Evolutionary conservation across 768 basidiomycete genomes (phyloP).

Genomic region (Mycena metata): DNA sequence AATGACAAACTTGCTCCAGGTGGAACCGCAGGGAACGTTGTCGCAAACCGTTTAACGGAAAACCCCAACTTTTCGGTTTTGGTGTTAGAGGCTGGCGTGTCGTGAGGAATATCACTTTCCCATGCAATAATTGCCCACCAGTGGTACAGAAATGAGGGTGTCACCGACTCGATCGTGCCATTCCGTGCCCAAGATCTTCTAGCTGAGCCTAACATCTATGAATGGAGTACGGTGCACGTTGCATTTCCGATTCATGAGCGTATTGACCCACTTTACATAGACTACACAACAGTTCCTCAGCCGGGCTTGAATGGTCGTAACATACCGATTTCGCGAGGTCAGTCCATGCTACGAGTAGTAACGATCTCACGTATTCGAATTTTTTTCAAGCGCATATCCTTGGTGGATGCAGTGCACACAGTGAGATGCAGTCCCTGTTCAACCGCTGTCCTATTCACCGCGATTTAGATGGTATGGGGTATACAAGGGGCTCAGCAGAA

Average conservation of each 20-base stretch:
- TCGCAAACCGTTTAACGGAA: too few species aligned
- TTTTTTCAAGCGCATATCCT: constrained; percentile 45
- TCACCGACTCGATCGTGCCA: constrained; percentile 8
- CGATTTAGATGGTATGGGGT: constrained; percentile 35
- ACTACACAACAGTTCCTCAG: constrained; percentile 47
- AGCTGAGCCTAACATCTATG: constrained; percentile 1
- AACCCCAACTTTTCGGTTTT: too few species aligned
- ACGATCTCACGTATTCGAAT: constrained; percentile 40
- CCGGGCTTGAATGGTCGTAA: constrained; percentile 33
- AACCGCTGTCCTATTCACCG: neutral
- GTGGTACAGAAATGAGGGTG: neutral
- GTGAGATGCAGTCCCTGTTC: neutral
- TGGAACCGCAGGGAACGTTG: too few species aligned
- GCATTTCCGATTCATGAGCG: neutral
- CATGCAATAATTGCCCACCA: too few species aligned
- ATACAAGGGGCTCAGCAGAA: constrained; percentile 38
- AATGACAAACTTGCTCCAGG: too few species aligned
- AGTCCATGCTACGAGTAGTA: too few species aligned
- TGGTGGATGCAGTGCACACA: constrained; percentile 35
- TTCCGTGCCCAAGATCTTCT: neutral
- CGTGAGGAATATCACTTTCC: too few species aligned
- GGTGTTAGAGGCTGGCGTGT: too few species aligned
- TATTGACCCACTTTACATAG: too few species aligned
- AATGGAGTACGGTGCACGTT: constrained; percentile 7
- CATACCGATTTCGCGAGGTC: too few species aligned